Conservation (phyloP, 176 grass and related monocot genomes). For the Oryza coarctata region DNA sequence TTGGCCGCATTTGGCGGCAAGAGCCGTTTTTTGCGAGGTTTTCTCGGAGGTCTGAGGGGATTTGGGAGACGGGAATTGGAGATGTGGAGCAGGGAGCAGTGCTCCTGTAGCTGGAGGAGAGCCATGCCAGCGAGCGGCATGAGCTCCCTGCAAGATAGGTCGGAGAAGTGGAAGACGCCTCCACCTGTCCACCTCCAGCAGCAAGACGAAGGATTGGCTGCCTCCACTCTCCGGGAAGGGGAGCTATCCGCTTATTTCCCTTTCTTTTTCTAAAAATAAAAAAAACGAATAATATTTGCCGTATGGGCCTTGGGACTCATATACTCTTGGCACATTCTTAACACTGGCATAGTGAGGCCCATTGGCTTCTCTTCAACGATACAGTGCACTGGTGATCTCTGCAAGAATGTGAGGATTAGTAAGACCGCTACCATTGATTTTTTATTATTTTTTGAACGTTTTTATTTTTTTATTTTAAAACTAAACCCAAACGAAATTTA, state of each 20-base stretch:
- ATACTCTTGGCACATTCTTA: too few species aligned
- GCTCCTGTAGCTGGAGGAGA: conserved; percentile 44
- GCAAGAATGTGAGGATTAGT: too few species aligned
- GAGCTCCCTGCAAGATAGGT: conserved; percentile 31
- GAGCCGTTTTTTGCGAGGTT: not conserved
- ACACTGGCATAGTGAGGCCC: too few species aligned
- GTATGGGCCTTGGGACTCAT: not conserved
- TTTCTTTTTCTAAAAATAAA: not conserved
- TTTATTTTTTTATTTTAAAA: too few species aligned
- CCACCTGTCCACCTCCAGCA: too few species aligned
- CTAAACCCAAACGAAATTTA: too few species aligned
- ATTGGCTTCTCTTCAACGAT: not conserved
- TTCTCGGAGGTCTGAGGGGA: not conserved
- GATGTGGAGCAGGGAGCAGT: conserved; percentile 40
- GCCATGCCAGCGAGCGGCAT: conserved; percentile 44
- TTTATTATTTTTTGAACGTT: too few species aligned
- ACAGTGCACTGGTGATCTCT: not conserved
- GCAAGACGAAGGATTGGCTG: not conserved
- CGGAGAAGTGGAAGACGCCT: too few species aligned
- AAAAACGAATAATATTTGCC: not conserved
- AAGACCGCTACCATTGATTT: too few species aligned
- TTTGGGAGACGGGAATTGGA: conserved; percentile 20
- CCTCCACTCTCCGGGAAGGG: not conserved
- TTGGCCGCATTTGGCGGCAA: conserved; percentile 28
- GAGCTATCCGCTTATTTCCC: not conserved